Percentiles rank a stretch among this genome's conserved stretches.
Conservation (phyloP, 139 green algal genomes). For the Volvox africanus region DNA sequence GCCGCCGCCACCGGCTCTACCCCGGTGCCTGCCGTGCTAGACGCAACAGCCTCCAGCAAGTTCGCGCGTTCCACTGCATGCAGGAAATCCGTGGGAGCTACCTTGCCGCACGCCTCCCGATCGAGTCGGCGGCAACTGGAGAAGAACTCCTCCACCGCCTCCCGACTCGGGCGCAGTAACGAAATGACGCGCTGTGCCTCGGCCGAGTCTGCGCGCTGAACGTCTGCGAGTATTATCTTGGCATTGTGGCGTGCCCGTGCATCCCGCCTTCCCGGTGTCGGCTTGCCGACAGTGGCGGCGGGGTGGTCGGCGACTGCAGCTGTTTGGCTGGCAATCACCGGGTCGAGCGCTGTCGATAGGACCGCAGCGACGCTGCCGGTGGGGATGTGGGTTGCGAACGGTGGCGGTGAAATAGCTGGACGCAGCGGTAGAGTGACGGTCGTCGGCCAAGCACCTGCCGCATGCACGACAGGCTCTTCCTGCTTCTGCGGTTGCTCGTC, state of each 20-base stretch:
- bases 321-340: too few relatives aligned
- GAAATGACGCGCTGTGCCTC: background rate
- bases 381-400: background rate
- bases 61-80: background rate
- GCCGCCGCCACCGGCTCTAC: background rate
- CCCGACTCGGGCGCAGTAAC: background rate
- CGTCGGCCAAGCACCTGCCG: background rate
- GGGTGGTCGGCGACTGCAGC: background rate
- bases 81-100: constrained; percentile 30
- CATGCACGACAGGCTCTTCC: background rate
- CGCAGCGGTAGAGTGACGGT: background rate
- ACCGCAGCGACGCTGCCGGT: background rate
- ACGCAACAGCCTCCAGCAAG: background rate
- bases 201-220: background rate
- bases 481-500: background rate
- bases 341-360: background rate
- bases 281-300: background rate
- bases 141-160: constrained; percentile 42
- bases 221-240: constrained; percentile 15
- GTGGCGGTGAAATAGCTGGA: background rate
- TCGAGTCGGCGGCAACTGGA: constrained; percentile 7
- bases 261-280: background rate
- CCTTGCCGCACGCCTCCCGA: constrained; percentile 47
- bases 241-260: background rate
- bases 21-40: background rate